Evolutionary conservation across 345 rosid species (phyloP).

Genomic region (Citrus cavaleriei): DNA sequence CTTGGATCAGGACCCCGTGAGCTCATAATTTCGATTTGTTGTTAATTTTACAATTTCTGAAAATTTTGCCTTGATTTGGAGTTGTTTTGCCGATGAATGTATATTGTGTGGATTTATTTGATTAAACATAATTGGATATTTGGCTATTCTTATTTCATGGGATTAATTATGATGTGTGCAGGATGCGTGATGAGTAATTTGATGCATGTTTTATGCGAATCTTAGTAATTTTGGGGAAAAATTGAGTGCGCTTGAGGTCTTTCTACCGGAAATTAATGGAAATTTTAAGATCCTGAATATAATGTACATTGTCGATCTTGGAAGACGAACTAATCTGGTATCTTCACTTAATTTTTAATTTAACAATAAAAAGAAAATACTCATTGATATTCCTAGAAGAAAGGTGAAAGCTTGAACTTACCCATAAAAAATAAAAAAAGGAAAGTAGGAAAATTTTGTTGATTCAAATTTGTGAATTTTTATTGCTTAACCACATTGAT

Average conservation of each 20-base stretch:
- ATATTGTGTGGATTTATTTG: neutral
- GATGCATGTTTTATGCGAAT: neutral
- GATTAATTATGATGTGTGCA: neutral
- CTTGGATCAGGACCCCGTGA: slow-evolving; percentile 40
- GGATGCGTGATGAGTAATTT: neutral
- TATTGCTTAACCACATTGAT: neutral
- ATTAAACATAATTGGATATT: neutral
- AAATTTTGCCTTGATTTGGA: neutral
- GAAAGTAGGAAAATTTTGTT: neutral
- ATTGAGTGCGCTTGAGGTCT: neutral
- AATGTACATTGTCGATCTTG: neutral
- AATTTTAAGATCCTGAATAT: neutral
- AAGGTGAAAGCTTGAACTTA: neutral
- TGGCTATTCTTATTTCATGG: neutral
- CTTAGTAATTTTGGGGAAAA: neutral
- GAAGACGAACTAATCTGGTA: neutral
- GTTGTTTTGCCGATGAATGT: neutral
- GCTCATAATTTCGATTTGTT: slow-evolving; percentile 7
- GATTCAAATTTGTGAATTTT: neutral
- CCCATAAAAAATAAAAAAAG: neutral
- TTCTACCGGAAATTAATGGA: neutral
- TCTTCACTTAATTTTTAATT: neutral
- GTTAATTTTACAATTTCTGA: slow-evolving; percentile 7
- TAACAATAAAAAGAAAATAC: neutral
- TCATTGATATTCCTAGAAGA: neutral